A percentile compares a stretch with the other conserved stretches of the same genome.
Evolutionary conservation across 305 asterid genomes (phyloP).

Genomic region (Solanum aculeatissimum): DNA sequence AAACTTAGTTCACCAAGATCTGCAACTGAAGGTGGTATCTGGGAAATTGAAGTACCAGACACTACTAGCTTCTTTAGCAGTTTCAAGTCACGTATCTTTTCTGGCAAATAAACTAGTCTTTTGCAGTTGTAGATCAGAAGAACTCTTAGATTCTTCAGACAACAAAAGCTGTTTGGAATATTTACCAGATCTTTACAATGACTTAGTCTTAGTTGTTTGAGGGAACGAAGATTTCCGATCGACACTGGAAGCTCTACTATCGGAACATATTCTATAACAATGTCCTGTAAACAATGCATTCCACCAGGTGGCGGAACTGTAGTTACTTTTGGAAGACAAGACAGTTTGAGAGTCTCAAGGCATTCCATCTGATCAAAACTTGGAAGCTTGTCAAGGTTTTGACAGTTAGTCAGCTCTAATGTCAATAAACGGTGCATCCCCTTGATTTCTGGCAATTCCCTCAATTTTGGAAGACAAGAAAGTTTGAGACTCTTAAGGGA

Average conservation of each 20-base stretch:
- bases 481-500: conserved; percentile 1
- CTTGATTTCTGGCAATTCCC: not conserved
- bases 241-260: not conserved
- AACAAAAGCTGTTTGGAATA: not conserved
- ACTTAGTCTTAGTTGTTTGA: not conserved
- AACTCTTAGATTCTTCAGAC: not conserved
- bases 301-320: not conserved
- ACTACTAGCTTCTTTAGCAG: not conserved
- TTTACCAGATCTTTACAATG: not conserved
- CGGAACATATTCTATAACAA: not conserved
- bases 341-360: not conserved
- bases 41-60: not conserved
- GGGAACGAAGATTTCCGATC: not conserved
- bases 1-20: not conserved
- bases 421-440: not conserved
- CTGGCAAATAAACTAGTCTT: not conserved
- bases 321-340: not conserved
- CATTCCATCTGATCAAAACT: not conserved
- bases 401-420: not conserved
- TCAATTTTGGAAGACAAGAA: not conserved
- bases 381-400: not conserved
- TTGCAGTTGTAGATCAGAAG: not conserved
- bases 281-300: not conserved
- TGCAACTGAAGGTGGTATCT: not conserved
- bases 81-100: not conserved